Base-by-base conservation (phyloP, 805 yeast species). In the Wickerhamiella occidentalis region DNA sequence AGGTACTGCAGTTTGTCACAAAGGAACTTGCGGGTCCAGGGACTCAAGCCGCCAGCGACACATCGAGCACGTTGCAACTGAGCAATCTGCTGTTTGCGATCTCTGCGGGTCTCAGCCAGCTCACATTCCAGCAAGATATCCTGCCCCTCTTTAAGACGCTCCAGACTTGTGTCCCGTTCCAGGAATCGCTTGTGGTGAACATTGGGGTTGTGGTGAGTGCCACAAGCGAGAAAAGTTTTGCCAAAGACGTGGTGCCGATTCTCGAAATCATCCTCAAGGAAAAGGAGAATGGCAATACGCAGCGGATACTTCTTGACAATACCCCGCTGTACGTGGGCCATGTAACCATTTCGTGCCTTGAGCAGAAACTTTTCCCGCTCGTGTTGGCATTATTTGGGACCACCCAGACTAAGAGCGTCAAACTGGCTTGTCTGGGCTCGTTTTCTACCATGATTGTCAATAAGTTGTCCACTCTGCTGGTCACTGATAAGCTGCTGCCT, bases 401-500 rank as follows among this genome's bases (percentile, higher is more conserved):
- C 41, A 92, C 98, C 0, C 85, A 88, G 0, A 78, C 92, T 25
- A 69, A 88, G 29, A 78, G 83, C 4, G 82, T 92, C 23, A 90
- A 92, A 59, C 68, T 82, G 15, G 72, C 61, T 12, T 68, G 72
- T 18, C 78, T 79, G 52, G 73, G 78, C 5, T 50, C 57, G 8
- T 52, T 56, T 3, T 35, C 48, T 28, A 41, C 43, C 5, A 50
- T 57, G 43, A 50, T 57, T 2, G 23, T 44, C 8, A 36, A 49
- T 28, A 53, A 52, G 17, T 71, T 87, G 48, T 95, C 88, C 57
- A 78, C 77, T 55, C 74, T 77, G 48, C 76, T 83, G 2, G 76
- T 87, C 29, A 71, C 73, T 30, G 96, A 90, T 45, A 85, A 82
- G 49, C 69, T 92, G 35, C 65, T 92, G n/a, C 96, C 96, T 0